These are phyloP conservation scores for Rhododendron ovatum DNA, from an alignment of 148 eudicot genomes.

Conservation along the genomic window DNA sequence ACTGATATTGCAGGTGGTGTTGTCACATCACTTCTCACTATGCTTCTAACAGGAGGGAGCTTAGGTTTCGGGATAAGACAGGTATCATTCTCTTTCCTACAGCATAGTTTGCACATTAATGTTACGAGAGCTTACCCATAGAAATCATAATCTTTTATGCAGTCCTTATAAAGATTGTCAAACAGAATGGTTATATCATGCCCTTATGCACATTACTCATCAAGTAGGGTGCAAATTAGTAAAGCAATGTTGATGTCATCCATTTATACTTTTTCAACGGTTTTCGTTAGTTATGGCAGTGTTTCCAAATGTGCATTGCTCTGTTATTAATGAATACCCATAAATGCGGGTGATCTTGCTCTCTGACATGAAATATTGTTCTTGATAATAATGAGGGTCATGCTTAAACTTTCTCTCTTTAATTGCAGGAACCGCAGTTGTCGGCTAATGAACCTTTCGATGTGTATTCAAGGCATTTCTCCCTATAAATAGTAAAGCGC, in stretches of 20 bases:
- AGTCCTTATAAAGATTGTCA: background rate
- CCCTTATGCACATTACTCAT: background rate
- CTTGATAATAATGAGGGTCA: background rate
- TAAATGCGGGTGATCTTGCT: background rate
- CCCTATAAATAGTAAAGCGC: slow-evolving; percentile 20
- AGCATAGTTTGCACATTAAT: no score
- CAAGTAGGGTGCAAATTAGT: background rate
- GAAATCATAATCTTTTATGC: background rate
- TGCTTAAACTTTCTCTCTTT: background rate
- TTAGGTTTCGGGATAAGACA: slow-evolving; percentile 32
- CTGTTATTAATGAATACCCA: background rate
- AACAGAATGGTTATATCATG: background rate
- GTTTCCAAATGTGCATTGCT: background rate
- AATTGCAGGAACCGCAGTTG: slow-evolving; percentile 50
- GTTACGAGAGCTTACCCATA: background rate
- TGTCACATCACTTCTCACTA: slow-evolving; percentile 42
- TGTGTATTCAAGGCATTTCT: slow-evolving; percentile 38
- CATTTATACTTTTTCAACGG: background rate
- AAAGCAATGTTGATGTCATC: background rate
- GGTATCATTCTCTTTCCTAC: slow-evolving; percentile 21
- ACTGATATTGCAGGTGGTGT: slow-evolving; percentile 27
- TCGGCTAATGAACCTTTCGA: slow-evolving; percentile 43
- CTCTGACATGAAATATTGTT: background rate
- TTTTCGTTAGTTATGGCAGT: background rate
- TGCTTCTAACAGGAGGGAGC: slow-evolving; percentile 58